Conservation (phyloP, 208 protist genomes). For the Phytomonas sp. region DNA sequence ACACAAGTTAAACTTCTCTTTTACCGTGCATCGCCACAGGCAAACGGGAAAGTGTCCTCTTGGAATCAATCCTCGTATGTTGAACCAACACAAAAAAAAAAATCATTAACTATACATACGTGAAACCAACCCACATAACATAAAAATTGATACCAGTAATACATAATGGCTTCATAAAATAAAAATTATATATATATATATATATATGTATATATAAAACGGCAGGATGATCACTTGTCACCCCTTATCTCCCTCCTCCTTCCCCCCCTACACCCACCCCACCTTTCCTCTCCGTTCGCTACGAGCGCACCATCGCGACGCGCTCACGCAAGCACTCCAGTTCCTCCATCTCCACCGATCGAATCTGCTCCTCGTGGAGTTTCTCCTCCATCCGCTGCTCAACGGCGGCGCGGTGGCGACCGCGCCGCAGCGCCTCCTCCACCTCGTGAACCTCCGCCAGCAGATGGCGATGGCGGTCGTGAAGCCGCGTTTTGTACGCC, state of each 20-base stretch:
- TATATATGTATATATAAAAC: slow-evolving; percentile 4
- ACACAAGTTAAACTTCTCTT: too few species aligned
- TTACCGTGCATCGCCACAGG: too few species aligned
- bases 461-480: slow-evolving; percentile 23
- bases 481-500: slow-evolving; percentile 14
- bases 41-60: too few species aligned
- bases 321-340: slow-evolving; percentile 20
- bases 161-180: slow-evolving; percentile 7
- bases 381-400: slow-evolving; percentile 20
- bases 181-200: neutral
- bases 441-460: slow-evolving; percentile 9
- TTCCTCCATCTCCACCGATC: slow-evolving; percentile 23
- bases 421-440: slow-evolving; percentile 14
- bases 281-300: neutral
- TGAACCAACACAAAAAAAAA: neutral
- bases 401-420: slow-evolving; percentile 15
- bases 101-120: neutral
- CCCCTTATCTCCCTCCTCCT: neutral
- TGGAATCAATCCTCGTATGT: too few species aligned
- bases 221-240: neutral
- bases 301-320: slow-evolving; percentile 16
- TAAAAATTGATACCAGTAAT: neutral
- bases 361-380: slow-evolving; percentile 19
- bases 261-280: neutral
- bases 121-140: neutral